Evolutionary conservation across 2,329 filamentous ascomycete species (phyloP), one percentile per base, ranked within the genome.

Genomic region (Colletotrichum kahawae): DNA sequence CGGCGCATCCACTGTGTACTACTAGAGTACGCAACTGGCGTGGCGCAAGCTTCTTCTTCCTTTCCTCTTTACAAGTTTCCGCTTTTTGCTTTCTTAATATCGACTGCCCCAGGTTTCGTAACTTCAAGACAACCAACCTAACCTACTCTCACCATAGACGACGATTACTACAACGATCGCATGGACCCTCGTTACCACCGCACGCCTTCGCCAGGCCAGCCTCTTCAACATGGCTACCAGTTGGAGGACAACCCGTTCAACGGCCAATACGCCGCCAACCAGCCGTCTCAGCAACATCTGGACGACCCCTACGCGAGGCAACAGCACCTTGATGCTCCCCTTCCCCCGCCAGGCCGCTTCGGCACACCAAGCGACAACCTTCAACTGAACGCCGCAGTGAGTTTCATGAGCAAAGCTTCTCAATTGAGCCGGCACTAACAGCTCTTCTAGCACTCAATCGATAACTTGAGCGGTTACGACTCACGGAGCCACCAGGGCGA

Each of bases 321-420:
- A 27, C 71, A 66, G 4, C 70, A 73, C 36, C 73, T 75, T 27
- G 73, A 73, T 62, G 36, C 71, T 85, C 59, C 60, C 60, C 80
- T 33, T 74, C 70, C 85, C 14, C 70, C 38, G 38, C 48, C 75
- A 7, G 83, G 84, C 65, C 83, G 84, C 77, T 88, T 85, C 29
- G 73, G 73, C 74, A 93, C 92, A 24, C 91, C 93, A 1, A 93
- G 92, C 80, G 96, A 98, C 85, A 90, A 93, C 72, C 87, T 98
- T 67, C 92, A 94, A 73, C 90, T 96, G 77, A 96, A 98, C 83
- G 95, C 95, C 65, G 96, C 96, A 71, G 94, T 96, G 84, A 88
- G 93, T 90, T 33, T 34, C 13, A 12, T 10, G 33, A 6, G 4
- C 14, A 60, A n/a, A 27, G 24, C 21, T 27, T n/a, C 36, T 59